Percentiles rank a stretch among this genome's conserved stretches.
Conservation (phyloP, 768 basidiomycete genomes). For the Zangia roseola region DNA sequence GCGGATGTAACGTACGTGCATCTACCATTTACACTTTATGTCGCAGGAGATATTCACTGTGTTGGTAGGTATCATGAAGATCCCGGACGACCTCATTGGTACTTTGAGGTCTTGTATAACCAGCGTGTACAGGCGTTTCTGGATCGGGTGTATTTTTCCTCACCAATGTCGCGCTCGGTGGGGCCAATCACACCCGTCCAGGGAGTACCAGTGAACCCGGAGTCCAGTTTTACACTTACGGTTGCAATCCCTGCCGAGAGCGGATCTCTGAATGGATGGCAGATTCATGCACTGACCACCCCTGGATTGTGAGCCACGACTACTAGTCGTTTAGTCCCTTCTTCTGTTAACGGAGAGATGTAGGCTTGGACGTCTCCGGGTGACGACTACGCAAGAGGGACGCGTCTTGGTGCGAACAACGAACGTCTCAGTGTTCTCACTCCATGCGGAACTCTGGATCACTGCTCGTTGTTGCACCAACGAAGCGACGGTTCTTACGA, state of each 20-base stretch:
- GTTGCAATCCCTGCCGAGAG: conserved; percentile 66
- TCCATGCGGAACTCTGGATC: conserved; percentile 4
- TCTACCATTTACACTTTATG: neutral
- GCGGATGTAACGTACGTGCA: conserved; percentile 52
- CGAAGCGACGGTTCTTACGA: neutral
- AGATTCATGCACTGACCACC: conserved; percentile 52
- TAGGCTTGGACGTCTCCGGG: conserved; percentile 23
- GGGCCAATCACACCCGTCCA: neutral
- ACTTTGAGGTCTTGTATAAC: conserved; percentile 55
- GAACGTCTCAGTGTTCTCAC: conserved; percentile 26
- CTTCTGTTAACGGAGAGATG: neutral
- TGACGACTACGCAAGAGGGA: conserved; percentile 5
- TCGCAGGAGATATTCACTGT: neutral
- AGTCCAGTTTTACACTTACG: conserved; percentile 62
- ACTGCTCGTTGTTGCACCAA: neutral
- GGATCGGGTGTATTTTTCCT: conserved; percentile 29
- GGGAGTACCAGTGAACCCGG: neutral
- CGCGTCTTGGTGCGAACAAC: conserved; percentile 19
- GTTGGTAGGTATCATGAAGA: conserved; percentile 64
- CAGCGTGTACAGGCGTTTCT: conserved; percentile 57
- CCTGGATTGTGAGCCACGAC: conserved; percentile 67
- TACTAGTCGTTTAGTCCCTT: neutral
- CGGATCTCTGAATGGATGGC: conserved; percentile 71
- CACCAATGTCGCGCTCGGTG: neutral
- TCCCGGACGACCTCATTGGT: conserved; percentile 67